phyloP scores from a whole-genome alignment of 2,329 filamentous ascomycete species.

The Thielaviopsis punctulata region DNA sequence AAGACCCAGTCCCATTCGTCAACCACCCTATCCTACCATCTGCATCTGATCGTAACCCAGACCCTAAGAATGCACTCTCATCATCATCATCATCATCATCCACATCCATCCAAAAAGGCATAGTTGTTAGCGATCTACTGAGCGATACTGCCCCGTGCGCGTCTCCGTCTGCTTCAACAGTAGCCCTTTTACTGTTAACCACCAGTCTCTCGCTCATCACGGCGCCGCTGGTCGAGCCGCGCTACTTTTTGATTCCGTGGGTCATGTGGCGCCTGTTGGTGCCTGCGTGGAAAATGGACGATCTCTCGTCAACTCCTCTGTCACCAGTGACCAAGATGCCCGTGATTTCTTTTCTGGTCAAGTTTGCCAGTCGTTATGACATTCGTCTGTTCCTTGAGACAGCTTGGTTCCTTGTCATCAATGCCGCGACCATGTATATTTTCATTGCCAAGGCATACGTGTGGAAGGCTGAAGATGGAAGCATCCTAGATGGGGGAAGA shows the following conservation, averaged over 20 bases:
- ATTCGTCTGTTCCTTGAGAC: conserved; percentile 43
- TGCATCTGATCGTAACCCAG: too few relatives aligned
- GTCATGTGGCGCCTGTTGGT: conserved; percentile 77
- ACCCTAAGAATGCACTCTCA: too few relatives aligned
- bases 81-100: too few relatives aligned
- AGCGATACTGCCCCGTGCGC: conserved; percentile 17
- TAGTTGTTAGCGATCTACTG: conserved; percentile 14
- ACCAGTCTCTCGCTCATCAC: conserved; percentile 67
- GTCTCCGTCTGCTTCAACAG: conserved; percentile 28
- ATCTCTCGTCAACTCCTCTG: conserved; percentile 2
- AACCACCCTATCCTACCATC: conserved; percentile 17
- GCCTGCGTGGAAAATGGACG: conserved; percentile 29
- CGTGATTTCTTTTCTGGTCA: neutral
- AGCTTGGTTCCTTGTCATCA: conserved; percentile 49
- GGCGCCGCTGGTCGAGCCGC: conserved; percentile 81
- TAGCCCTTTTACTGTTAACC: conserved; percentile 43
- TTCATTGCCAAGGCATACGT: conserved; percentile 52
- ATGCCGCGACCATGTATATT: conserved; percentile 48
- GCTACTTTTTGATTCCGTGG: conserved; percentile 94
- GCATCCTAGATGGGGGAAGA: conserved; percentile 33
- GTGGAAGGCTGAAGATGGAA: conserved; percentile 41
- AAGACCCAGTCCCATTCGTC: conserved; percentile 13
- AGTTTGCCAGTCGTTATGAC: conserved; percentile 20
- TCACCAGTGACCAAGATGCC: conserved; percentile 3
- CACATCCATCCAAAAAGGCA: conserved; percentile 2